Base-by-base conservation (phyloP, 257 asterid species). In the Linaria vulgaris region DNA sequence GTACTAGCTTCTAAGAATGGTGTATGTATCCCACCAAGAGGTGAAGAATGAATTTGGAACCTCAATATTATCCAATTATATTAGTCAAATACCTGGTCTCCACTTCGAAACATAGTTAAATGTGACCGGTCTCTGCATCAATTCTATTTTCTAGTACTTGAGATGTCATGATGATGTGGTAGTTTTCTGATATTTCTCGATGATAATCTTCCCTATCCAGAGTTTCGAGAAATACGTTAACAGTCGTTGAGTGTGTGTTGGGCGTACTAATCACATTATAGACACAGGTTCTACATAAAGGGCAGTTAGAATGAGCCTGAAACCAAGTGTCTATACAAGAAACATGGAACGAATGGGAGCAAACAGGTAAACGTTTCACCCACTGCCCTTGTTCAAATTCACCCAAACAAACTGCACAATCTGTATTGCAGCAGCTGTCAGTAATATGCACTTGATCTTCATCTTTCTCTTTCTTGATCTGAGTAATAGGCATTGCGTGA, bases 311-410 rank as follows among this genome's bases (percentile, higher is more conserved):
- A 69, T 80, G 96, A 6, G 85, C 74, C 76, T 86, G 90, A 74
- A 88, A 88, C 96, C 96, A 88, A 44, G 86, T 69, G 38, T 88
- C 87, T 7, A 86, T 86, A 59, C 96, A 86, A 1, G 90, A 73
- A 24, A 88, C 87, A 49, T 86, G 96, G 59, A 86, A 86, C 30
- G 73, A 77, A 67, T 88, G 96, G 11, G 87, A 75, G 69, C 95
- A 86, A 56, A 16, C 56, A 0, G 95, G 90, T 30, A 88, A 67
- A 56, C 70, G 74, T 52, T 86, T 88, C 66, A 79, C 79, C 88
- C 90, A 84, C 20, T 86, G 90, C 11, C 78, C 88, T 3, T 77
- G 84, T 64, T 80, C 88, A 39, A 86, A 86, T 54, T 88, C 92
- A 15, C 88, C 84, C 59, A 88, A 79, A 74, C 96, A 88, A 39